phyloP scores from a whole-genome alignment of 2,329 filamentous ascomycete species.

The Cercospora citrullina region DNA sequence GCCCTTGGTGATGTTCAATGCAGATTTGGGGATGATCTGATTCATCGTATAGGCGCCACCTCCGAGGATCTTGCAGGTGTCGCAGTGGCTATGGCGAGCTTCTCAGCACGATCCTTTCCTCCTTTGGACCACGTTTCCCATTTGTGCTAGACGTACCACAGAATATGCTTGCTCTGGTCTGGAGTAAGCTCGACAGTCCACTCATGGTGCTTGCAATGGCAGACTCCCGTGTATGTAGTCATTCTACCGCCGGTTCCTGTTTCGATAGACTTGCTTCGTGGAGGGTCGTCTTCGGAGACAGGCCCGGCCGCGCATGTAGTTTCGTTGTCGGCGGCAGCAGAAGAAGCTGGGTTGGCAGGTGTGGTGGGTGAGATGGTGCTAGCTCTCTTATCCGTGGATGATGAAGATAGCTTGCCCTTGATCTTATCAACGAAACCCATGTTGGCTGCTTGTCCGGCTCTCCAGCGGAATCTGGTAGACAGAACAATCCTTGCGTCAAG shows the following conservation, averaged over 20 bases:
- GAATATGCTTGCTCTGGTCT: conserved; percentile 48
- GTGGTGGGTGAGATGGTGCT: conserved; percentile 3
- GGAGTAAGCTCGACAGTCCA: conserved; percentile 54
- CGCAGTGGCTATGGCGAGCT: conserved; percentile 51
- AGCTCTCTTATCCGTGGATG: not conserved
- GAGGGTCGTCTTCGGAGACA: not conserved
- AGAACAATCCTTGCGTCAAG: not conserved
- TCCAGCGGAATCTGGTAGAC: not conserved
- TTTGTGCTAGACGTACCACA: conserved; percentile 37
- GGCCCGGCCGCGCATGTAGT: not conserved
- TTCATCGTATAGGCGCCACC: conserved; percentile 56
- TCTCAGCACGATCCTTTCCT: not conserved
- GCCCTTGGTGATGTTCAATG: conserved; percentile 56
- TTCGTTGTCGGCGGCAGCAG: not conserved
- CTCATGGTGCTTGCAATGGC: conserved; percentile 57
- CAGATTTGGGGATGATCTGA: conserved; percentile 53
- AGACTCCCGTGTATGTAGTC: conserved; percentile 52
- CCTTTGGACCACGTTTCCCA: no score
- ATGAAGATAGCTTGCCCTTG: conserved; percentile 9
- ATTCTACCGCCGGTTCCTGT: conserved; percentile 36
- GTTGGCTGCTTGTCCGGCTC: not conserved
- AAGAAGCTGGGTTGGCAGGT: conserved; percentile 5
- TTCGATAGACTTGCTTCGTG: conserved; percentile 12
- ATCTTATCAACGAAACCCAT: conserved; percentile 16
- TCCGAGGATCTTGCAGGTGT: conserved; percentile 57